Evolutionary conservation across 805 yeast species (phyloP).

Genomic region (Maudiozyma barnettii): DNA sequence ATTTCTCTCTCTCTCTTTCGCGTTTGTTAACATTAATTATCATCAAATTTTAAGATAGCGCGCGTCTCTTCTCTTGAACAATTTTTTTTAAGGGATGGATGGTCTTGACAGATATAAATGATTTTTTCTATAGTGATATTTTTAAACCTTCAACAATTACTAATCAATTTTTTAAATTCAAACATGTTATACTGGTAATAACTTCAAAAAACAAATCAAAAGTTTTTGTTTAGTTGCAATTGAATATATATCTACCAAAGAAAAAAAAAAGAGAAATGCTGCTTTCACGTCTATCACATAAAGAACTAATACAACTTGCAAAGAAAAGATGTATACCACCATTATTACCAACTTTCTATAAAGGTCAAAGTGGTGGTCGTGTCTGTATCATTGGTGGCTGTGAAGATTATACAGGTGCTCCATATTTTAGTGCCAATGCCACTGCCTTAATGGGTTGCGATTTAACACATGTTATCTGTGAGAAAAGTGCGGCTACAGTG

Average conservation of each 20-base stretch:
- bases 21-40: too few relatives aligned
- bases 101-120: too few relatives aligned
- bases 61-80: too few relatives aligned
- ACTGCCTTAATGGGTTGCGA: constrained; percentile 82
- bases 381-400: constrained; percentile 87
- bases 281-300: constrained; percentile 16
- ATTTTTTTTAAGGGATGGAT: too few relatives aligned
- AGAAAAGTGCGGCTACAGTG: constrained; percentile 61
- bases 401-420: constrained; percentile 95
- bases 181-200: too few relatives aligned
- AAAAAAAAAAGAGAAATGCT: constrained; percentile 1
- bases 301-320: constrained; percentile 42
- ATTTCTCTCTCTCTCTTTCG: too few relatives aligned
- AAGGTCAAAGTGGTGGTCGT: constrained; percentile 90
- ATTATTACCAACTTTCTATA: constrained; percentile 57
- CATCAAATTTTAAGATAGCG: too few relatives aligned
- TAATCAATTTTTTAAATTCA: too few relatives aligned
- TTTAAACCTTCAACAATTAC: too few relatives aligned
- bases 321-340: constrained; percentile 61
- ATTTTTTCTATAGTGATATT: too few relatives aligned
- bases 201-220: too few relatives aligned
- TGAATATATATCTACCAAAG: background rate
- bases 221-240: background rate
- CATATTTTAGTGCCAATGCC: constrained; percentile 81
- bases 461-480: constrained; percentile 84